Evolutionary conservation across 139 green algal genomes (phyloP).

Genomic region (Marvania coccoides): DNA sequence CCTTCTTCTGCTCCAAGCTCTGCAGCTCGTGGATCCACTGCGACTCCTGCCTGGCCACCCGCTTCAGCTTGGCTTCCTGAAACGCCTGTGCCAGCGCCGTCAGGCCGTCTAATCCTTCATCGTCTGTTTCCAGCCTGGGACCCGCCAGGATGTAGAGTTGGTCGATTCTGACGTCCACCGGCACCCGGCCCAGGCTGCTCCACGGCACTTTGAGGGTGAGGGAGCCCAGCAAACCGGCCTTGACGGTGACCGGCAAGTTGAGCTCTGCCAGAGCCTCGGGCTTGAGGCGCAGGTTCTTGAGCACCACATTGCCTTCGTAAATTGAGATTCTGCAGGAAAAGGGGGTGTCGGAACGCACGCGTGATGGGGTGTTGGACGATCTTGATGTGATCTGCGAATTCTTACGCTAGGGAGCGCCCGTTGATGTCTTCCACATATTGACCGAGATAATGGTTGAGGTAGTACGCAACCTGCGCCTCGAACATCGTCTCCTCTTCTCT

Average conservation of each 20-base stretch:
- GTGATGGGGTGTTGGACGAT: not conserved
- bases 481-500: constrained; percentile 78
- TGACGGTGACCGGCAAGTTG: constrained; percentile 83
- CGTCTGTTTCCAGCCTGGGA: constrained; percentile 37
- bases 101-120: no score
- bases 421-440: constrained; percentile 79
- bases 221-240: constrained; percentile 78
- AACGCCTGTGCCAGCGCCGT: constrained; percentile 2
- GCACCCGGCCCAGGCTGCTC: constrained; percentile 72
- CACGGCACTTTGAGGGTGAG: constrained; percentile 93
- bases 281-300: constrained; percentile 85
- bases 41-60: constrained; percentile 15
- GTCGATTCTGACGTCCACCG: constrained; percentile 89
- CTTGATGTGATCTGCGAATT: not conserved
- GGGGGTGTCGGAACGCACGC: not conserved
- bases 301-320: constrained; percentile 81
- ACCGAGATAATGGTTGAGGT: constrained; percentile 81
- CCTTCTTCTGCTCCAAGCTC: constrained; percentile 14
- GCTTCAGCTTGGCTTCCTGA: constrained; percentile 13
- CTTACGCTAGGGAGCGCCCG: constrained; percentile 46
- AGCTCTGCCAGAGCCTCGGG: constrained; percentile 82
- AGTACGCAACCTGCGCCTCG: constrained; percentile 67
- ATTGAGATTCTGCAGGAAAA: constrained; percentile 52
- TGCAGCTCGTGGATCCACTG: constrained; percentile 2
- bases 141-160: constrained; percentile 83